Evolutionary conservation across 2,329 filamentous ascomycete species (phyloP).

Genomic region (Ceratocystiopsis sp.): DNA sequence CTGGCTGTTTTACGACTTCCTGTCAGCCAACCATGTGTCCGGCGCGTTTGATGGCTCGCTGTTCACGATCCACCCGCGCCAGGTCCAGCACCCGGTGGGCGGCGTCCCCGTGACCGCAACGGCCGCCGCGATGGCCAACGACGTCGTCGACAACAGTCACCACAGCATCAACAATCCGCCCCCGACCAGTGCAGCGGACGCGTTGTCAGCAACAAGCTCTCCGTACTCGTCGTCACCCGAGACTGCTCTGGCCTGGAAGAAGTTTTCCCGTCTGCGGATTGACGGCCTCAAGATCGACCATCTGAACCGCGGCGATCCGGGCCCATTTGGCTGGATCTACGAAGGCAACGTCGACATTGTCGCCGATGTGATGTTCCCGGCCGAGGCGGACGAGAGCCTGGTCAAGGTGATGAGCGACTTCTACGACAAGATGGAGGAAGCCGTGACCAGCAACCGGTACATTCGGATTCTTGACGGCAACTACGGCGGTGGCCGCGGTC

Average conservation of each 20-base stretch:
- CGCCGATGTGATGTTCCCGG: constrained; percentile 85
- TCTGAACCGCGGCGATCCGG: constrained; percentile 79
- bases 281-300: constrained; percentile 92
- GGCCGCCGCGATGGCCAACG: constrained; percentile 43
- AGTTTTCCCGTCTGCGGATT: constrained; percentile 80
- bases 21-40: constrained; percentile 90
- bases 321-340: constrained; percentile 94
- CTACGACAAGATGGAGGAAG: constrained; percentile 88
- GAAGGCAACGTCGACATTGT: constrained; percentile 95
- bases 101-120: constrained; percentile 18
- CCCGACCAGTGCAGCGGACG: neutral
- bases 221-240: neutral
- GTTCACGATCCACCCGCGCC: constrained; percentile 90
- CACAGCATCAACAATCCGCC: constrained; percentile 30
- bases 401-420: constrained; percentile 94
- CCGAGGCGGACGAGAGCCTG: constrained; percentile 73
- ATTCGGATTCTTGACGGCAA: constrained; percentile 36
- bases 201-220: no score
- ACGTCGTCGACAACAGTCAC: constrained; percentile 33
- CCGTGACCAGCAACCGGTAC: constrained; percentile 64
- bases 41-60: constrained; percentile 89
- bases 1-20: constrained; percentile 94
- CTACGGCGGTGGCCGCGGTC: constrained; percentile 2
- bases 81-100: constrained; percentile 45
- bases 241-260: constrained; percentile 56